Conservation (phyloP, 2,329 filamentous ascomycete genomes). For the Thielaviopsis punctulata region DNA sequence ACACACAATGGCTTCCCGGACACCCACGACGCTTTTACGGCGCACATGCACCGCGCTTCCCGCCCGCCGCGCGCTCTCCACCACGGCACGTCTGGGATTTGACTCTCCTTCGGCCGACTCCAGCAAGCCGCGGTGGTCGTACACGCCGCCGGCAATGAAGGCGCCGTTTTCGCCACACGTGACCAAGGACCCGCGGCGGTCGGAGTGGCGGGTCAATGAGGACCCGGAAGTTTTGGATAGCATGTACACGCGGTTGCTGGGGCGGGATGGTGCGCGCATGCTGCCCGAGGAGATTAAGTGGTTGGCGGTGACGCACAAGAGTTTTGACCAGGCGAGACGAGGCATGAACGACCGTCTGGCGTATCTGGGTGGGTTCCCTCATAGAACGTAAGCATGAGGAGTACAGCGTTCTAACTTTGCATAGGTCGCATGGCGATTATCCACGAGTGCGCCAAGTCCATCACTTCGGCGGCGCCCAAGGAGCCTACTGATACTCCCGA, state of each 20-base stretch:
- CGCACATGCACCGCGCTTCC: neutral
- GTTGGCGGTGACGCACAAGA: constrained; percentile 95
- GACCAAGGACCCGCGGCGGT: constrained; percentile 34
- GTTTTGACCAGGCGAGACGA: constrained; percentile 85
- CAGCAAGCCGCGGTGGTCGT: constrained; percentile 45
- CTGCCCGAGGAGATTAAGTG: constrained; percentile 88
- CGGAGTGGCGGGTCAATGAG: constrained; percentile 53
- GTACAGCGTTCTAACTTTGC: neutral
- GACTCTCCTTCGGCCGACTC: neutral
- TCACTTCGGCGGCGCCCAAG: constrained; percentile 30
- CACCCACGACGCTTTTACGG: neutral
- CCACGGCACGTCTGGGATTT: neutral
- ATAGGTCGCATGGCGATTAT: constrained; percentile 17
- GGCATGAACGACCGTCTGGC: constrained; percentile 89
- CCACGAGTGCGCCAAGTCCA: constrained; percentile 28
- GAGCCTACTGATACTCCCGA: constrained; percentile 22
- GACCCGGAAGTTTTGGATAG: constrained; percentile 57
- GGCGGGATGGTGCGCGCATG: constrained; percentile 51
- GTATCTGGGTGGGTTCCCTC: constrained; percentile 13
- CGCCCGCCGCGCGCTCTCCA: constrained; percentile 5
- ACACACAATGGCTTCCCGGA: constrained; percentile 1
- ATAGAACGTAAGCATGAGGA: neutral
- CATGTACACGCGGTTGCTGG: constrained; percentile 63
- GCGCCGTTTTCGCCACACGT: constrained; percentile 47
- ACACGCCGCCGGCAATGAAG: constrained; percentile 53